Conservation (phyloP, 345 rosid genomes). For the Balakata baccata region DNA sequence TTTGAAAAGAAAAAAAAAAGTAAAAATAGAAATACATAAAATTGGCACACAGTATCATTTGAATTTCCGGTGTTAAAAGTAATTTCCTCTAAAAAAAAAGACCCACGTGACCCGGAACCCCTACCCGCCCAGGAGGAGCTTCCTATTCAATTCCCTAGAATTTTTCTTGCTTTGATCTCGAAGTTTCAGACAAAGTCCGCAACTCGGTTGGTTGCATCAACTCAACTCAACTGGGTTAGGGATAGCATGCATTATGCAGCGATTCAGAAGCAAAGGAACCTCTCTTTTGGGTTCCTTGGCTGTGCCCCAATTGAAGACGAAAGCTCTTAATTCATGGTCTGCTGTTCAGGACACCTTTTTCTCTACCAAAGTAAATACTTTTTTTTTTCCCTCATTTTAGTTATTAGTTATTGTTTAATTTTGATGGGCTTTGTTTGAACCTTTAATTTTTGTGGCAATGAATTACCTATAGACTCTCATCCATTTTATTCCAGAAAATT, state of each 20-base stretch:
- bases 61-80: too few species aligned
- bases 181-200: too few species aligned
- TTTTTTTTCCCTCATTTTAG: neutral
- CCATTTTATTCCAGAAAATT: neutral
- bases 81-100: too few species aligned
- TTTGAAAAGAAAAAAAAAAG: too few species aligned
- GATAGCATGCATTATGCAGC: conserved; percentile 48
- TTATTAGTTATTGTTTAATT: neutral
- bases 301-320: conserved; percentile 59
- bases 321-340: conserved; percentile 63
- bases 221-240: conserved; percentile 1
- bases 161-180: too few species aligned
- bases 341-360: conserved; percentile 77
- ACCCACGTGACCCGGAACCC: too few species aligned
- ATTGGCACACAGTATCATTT: too few species aligned
- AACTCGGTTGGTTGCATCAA: neutral
- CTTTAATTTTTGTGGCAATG: neutral
- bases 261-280: conserved; percentile 55
- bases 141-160: too few species aligned
- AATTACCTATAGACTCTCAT: neutral
- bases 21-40: too few species aligned
- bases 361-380: conserved; percentile 58
- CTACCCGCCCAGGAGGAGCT: too few species aligned
- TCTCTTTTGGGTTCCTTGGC: conserved; percentile 42
- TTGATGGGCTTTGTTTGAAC: neutral